Evolutionary conservation across 208 protist genomes (phyloP), one percentile per base, ranked within the genome.

Genomic region (Trypanosoma brucei): DNA sequence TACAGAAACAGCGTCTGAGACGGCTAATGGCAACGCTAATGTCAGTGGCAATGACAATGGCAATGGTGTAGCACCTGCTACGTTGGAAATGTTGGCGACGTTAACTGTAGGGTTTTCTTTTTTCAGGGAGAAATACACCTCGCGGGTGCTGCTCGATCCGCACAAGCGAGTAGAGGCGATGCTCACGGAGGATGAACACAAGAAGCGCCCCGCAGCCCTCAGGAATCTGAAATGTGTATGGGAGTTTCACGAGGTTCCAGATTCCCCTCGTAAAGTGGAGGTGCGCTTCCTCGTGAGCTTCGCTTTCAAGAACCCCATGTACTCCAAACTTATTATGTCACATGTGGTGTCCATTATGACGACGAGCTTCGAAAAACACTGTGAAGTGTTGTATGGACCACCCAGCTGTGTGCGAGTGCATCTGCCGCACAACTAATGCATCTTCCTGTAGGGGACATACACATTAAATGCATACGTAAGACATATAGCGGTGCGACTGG

Each of bases 331-430:
- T 53, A 85, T 92, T 61, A 88, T 87, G 81, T 78, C 72, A 14
- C 86, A 92, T 45, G 70, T 92, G 3, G 86, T 92, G 6, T 65
- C 74, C 13, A 62, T 92, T 57, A 92, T 92, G 86, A 92, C 82
- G 45, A 65, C 67, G 45, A 86, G 86, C 60, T 92, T 92, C 53
- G 86, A 92, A 75, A 74, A 78, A 14, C 82, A 74, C 38, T 89
- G 82, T 48, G 86, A 92, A 62, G 62, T 34, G 7, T 49, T 89
- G n/a, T 86, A 87, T 57, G 86, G 86, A 0, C 86, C 86, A 38
- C 82, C 86, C 11, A 89, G 22, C 60, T 66, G 6, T 40, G 55
- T 34, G 70, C 72, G 42, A 46, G 22, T 22, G 22, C 42, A 46
- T 14, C 42, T 6, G 42, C 42, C 11, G 22, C 22, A 22, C 22